Evolutionary conservation across 1,139 yeast genomes (phyloP).

Genomic region (Hansenula anomala): DNA sequence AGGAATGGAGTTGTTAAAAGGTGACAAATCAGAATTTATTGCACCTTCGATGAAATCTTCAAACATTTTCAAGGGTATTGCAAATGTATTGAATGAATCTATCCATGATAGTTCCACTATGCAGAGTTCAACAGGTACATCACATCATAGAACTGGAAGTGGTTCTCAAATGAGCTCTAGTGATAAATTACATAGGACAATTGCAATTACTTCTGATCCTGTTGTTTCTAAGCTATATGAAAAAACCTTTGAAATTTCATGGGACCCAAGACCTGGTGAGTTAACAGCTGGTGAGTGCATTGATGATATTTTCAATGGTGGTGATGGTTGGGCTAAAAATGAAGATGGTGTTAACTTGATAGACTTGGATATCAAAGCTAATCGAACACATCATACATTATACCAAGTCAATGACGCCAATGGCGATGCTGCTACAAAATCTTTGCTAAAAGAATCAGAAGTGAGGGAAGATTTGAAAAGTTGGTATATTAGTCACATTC

Average conservation of each 20-base stretch:
- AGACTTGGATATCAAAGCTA: conserved; percentile 31
- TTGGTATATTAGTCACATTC: conserved; percentile 27
- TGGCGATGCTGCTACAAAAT: conserved; percentile 12
- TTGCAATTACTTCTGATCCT: conserved; percentile 39
- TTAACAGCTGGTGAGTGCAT: conserved; percentile 69
- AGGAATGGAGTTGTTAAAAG: conserved; percentile 41
- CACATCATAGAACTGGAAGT: conserved; percentile 2
- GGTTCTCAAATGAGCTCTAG: conserved; percentile 2
- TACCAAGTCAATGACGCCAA: neutral
- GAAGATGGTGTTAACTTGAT: conserved; percentile 37
- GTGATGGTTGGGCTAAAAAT: conserved; percentile 61
- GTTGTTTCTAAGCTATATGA: conserved; percentile 50
- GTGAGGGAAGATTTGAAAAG: conserved; percentile 41
- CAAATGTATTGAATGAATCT: conserved; percentile 13
- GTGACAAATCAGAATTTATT: conserved; percentile 29
- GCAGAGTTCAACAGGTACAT: neutral
- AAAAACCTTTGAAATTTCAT: conserved; percentile 62
- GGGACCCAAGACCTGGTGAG: conserved; percentile 79
- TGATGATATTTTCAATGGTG: conserved; percentile 70
- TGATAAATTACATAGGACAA: conserved; percentile 6
- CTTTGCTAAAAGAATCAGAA: conserved; percentile 34
- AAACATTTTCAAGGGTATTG: conserved; percentile 15
- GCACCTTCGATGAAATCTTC: conserved; percentile 19
- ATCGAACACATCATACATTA: neutral
- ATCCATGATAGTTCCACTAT: neutral